Evolutionary conservation across 1,284 basidiomycete species (phyloP).

Genomic region (Rhodotorula sp.): DNA sequence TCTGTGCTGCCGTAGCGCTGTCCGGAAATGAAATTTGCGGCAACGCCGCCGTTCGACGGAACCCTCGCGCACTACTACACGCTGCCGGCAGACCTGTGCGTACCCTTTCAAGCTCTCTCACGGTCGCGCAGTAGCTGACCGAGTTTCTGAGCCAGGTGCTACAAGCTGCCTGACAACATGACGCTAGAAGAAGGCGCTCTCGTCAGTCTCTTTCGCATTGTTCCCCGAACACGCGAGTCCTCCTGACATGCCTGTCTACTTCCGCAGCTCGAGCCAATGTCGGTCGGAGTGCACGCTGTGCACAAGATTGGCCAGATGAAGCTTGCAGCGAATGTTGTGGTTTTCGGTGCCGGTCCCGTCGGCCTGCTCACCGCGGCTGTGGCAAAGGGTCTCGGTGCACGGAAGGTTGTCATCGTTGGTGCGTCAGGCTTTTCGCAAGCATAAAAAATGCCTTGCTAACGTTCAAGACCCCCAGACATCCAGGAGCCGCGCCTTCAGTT

Average conservation of each 20-base stretch:
- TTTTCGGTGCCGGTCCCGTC: conserved; percentile 89
- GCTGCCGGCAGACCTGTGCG: conserved; percentile 43
- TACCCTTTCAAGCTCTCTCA: not conserved
- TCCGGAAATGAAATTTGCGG: conserved; percentile 67
- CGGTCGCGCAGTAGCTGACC: not conserved
- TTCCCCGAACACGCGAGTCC: not conserved
- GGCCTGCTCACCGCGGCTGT: conserved; percentile 90
- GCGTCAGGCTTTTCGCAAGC: conserved; percentile 6
- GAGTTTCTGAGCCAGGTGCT: conserved; percentile 74
- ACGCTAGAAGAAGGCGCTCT: conserved; percentile 80
- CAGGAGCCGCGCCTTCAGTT: conserved; percentile 78
- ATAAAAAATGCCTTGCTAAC: conserved; percentile 14
- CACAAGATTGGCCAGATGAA: conserved; percentile 71
- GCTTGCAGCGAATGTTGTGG: conserved; percentile 51
- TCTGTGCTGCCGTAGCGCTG: conserved; percentile 56
- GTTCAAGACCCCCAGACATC: conserved; percentile 60
- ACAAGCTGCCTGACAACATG: conserved; percentile 70
- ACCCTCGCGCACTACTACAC: conserved; percentile 69
- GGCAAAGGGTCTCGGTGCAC: conserved; percentile 66
- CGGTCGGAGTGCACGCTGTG: conserved; percentile 87
- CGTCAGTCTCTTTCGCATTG: conserved; percentile 54
- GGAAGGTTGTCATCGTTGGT: conserved; percentile 73
- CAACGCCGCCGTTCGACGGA: conserved; percentile 86
- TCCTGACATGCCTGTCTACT: conserved; percentile 48
- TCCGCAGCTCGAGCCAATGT: conserved; percentile 82